Evolutionary conservation across 2,329 filamentous ascomycete genomes (phyloP), one percentile per base, ranked within the genome.

Genomic region (Penicillium sp.): DNA sequence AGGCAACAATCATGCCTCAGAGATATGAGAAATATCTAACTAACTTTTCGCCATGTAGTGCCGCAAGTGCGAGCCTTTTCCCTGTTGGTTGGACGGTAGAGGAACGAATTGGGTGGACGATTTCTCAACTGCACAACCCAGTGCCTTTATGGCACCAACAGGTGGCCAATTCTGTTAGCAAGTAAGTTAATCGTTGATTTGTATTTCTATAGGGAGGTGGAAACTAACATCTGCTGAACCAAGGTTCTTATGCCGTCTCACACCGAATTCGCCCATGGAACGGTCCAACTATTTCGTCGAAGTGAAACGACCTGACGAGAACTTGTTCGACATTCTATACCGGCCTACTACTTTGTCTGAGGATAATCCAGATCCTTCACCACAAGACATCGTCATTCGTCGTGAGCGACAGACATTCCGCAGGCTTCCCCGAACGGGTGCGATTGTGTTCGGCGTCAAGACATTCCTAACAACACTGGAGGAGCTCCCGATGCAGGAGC

Each of bases 1-100:
- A 26, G 29, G 1, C 13, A 29, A 35, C 41, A 35, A 21, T 38
- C 17, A 48, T 11, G 8, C 11, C 17, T 31, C 7, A 38, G 21
- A 41, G n/a, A 1, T 21, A 50, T 35, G 7, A 50, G 29, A 15
- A 15, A 15, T 11, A 15, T 41, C 11, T 15, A 5, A 23, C 60
- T 66, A 44, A 66, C 46, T 38, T 41, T 41, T 9, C 3, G 30
- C 35, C 23, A 26, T 44, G 21, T 60, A 83, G 81, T 30, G 76
- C 78, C 58, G 83, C 83, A 26, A 83, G 81, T 50, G 83, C 83
- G 5, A 85, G 81, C 15, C 72, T 85, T 5, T 85, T 85, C 64
- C 84, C 83, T 1, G 80, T 83, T 0, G 84, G 84, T 7, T 85
- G 83, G 82, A 79, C 78, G 23, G 75, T 85, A 13, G 70, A 79